These are phyloP conservation scores for Eragrostis curvula DNA, from an alignment of 176 grass and related monocot species.

Conservation along the genomic window DNA sequence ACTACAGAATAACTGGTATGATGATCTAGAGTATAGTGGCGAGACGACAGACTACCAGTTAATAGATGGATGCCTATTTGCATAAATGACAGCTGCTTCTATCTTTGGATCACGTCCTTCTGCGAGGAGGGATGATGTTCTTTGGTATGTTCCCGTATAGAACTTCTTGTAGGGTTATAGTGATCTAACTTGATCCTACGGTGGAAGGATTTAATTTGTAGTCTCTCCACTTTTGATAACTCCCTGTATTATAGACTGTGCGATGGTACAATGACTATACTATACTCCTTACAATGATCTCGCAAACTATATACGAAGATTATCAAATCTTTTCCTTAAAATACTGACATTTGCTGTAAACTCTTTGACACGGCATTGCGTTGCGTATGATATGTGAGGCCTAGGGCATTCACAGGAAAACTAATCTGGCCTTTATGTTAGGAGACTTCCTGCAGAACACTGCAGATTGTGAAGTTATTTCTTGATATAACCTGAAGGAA, in stretches of 20 bases:
- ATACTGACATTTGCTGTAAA: background rate
- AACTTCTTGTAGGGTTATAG: constrained; percentile 50
- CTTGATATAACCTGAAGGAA: constrained; percentile 29
- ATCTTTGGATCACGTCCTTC: constrained; percentile 39
- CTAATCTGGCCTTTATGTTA: background rate
- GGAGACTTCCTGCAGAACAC: background rate
- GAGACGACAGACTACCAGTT: constrained; percentile 60
- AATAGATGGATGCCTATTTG: constrained; percentile 87
- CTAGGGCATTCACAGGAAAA: background rate
- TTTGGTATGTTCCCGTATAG: constrained; percentile 51
- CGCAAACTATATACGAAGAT: constrained; percentile 26
- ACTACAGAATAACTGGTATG: constrained; percentile 84
- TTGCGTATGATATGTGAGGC: background rate
- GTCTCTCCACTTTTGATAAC: constrained; percentile 65
- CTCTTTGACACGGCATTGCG: constrained; percentile 7
- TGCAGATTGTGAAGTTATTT: constrained; percentile 5
- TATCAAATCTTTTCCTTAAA: constrained; percentile 27
- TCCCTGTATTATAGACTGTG: constrained; percentile 66
- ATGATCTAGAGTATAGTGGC: constrained; percentile 55
- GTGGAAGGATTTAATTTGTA: constrained; percentile 88
- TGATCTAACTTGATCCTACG: constrained; percentile 53
- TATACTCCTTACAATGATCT: constrained; percentile 37
- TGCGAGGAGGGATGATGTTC: constrained; percentile 47
- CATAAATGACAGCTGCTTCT: constrained; percentile 39
- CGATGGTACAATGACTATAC: constrained; percentile 38